Evolutionary conservation across 495 filamentous ascomycete genomes (phyloP).

Genomic region (Hypomontagnella monticulosa): DNA sequence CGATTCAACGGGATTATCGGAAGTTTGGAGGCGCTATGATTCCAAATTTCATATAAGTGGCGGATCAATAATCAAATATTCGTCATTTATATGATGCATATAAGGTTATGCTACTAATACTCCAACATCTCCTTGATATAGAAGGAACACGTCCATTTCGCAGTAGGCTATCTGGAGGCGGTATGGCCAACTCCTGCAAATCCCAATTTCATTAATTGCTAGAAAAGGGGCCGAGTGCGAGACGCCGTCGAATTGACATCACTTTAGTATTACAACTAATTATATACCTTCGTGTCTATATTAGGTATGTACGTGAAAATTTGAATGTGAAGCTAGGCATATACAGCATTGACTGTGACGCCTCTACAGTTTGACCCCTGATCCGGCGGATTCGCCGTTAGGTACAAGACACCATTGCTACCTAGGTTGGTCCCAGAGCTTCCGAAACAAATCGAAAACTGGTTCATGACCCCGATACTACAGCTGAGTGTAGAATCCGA

Average conservation of each 20-base stretch:
- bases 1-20: too few species aligned
- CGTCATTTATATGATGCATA: background rate
- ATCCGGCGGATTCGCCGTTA: background rate
- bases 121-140: background rate
- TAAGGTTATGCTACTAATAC: background rate
- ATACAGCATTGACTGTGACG: constrained; percentile 1
- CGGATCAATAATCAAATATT: background rate
- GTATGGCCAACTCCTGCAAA: background rate
- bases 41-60: background rate
- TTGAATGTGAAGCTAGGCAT: background rate
- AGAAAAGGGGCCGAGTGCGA: background rate
- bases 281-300: background rate
- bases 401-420: constrained; percentile 1
- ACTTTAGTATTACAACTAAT: background rate
- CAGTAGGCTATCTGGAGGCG: background rate
- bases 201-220: background rate
- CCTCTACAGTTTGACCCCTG: constrained; percentile 6
- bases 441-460: constrained; percentile 6
- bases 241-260: background rate
- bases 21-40: too few species aligned
- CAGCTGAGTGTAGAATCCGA: background rate
- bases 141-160: background rate
- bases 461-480: background rate
- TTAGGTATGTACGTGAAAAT: background rate
- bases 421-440: background rate